Evolutionary conservation across 2,329 filamentous ascomycete species (phyloP).

Genomic region (Aspergillus melleus): DNA sequence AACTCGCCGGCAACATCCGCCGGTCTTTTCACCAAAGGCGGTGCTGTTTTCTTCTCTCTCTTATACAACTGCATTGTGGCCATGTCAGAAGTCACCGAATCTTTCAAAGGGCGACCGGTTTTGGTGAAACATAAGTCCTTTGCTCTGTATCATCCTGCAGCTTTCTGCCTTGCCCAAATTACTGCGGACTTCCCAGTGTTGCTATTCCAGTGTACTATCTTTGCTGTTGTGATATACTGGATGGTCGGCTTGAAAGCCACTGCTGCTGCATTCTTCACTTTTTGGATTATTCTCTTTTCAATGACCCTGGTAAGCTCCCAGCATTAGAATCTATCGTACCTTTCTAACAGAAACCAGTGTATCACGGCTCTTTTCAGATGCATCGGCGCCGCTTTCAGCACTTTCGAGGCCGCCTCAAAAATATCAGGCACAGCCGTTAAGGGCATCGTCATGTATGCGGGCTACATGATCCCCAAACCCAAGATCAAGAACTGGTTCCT

Average conservation of each 20-base stretch:
- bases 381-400: conserved; percentile 54
- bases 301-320: conserved; percentile 45
- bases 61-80: conserved; percentile 61
- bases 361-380: conserved; percentile 59
- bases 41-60: conserved; percentile 63
- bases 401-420: conserved; percentile 59
- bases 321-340: conserved; percentile 3
- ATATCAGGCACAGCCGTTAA: conserved; percentile 33
- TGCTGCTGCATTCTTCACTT: conserved; percentile 60
- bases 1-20: conserved; percentile 56
- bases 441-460: conserved; percentile 35
- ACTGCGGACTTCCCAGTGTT: conserved; percentile 53
- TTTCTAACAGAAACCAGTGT: conserved; percentile 28
- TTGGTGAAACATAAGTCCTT: conserved; percentile 59
- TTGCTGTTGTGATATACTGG: conserved; percentile 61
- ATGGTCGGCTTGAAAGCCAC: conserved; percentile 57
- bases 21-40: conserved; percentile 63
- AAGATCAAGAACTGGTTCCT: conserved; percentile 53
- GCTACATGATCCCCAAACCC: conserved; percentile 43
- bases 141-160: conserved; percentile 56
- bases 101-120: conserved; percentile 59
- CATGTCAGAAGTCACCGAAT: conserved; percentile 65
- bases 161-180: conserved; percentile 37
- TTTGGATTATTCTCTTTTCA: conserved; percentile 53
- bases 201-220: conserved; percentile 58